Conservation (phyloP, 106 monocot species). For the Apostasia shenzhenica region DNA sequence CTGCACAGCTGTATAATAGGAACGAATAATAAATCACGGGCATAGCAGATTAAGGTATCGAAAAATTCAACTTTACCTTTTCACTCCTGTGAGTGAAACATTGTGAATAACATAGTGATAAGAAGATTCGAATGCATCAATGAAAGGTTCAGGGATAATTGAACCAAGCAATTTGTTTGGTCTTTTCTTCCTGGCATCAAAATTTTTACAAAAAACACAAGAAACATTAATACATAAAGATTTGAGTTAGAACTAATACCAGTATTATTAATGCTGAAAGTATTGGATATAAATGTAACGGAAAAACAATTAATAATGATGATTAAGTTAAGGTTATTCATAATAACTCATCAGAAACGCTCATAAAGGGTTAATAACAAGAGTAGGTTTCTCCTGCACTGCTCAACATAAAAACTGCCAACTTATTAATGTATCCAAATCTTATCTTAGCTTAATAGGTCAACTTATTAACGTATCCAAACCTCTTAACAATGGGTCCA, state of each 20-base stretch:
- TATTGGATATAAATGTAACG: no score
- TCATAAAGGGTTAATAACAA: neutral
- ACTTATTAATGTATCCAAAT: neutral
- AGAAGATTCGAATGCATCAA: conserved; percentile 62
- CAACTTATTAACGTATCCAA: neutral
- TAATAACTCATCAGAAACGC: no score
- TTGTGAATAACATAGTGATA: conserved; percentile 88
- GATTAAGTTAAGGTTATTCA: no score
- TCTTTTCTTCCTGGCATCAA: conserved; percentile 18
- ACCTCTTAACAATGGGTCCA: conserved; percentile 53
- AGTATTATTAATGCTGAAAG: no score
- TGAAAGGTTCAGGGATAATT: conserved; percentile 65
- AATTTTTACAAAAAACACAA: neutral
- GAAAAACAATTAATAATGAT: no score
- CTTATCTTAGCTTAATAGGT: neutral
- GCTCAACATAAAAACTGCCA: neutral
- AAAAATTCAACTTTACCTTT: conserved; percentile 37
- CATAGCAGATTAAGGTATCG: neutral
- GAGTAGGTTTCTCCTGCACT: neutral
- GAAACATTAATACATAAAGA: no score
- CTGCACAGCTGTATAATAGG: neutral
- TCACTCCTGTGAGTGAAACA: conserved; percentile 56
- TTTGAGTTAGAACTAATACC: no score
- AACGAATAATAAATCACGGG: no score
- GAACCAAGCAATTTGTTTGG: conserved; percentile 53